These are phyloP conservation scores for Annulohypoxylon truncatum DNA, from an alignment of 2,329 filamentous ascomycete species.

Conservation along the genomic window DNA sequence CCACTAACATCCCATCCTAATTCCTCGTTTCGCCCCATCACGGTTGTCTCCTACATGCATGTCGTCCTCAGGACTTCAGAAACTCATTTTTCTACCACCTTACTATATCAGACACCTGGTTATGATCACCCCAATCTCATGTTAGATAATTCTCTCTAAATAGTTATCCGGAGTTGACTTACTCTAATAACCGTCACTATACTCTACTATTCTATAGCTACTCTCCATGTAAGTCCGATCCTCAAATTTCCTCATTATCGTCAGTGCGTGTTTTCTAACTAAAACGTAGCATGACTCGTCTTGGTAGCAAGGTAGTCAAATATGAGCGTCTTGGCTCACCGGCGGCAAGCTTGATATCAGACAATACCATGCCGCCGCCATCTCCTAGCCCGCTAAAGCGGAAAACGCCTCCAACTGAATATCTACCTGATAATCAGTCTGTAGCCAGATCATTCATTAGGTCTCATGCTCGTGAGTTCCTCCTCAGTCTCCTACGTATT, in stretches of 20 bases:
- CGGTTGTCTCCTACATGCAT: background rate
- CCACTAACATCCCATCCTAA: background rate
- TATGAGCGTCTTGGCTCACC: constrained; percentile 38
- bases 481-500: background rate
- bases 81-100: too few relatives aligned
- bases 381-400: constrained; percentile 30
- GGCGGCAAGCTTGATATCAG: constrained; percentile 13
- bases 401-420: constrained; percentile 10
- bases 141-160: background rate
- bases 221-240: background rate
- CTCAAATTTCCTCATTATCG: background rate
- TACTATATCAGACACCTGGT: background rate
- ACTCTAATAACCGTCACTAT: background rate
- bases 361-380: constrained; percentile 42
- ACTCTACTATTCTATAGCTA: background rate
- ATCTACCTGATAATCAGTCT: constrained; percentile 39
- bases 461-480: constrained; percentile 46
- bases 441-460: constrained; percentile 40
- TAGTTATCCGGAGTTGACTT: background rate
- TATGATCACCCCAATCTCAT: background rate
- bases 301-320: constrained; percentile 31
- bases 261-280: background rate
- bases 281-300: constrained; percentile 26
- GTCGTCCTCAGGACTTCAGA: background rate
- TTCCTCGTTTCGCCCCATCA: background rate